A percentile compares a stretch with the other conserved stretches of the same genome.
Evolutionary conservation across 2,329 filamentous ascomycete species (phyloP).

Genomic region (Ilyonectria sp.): DNA sequence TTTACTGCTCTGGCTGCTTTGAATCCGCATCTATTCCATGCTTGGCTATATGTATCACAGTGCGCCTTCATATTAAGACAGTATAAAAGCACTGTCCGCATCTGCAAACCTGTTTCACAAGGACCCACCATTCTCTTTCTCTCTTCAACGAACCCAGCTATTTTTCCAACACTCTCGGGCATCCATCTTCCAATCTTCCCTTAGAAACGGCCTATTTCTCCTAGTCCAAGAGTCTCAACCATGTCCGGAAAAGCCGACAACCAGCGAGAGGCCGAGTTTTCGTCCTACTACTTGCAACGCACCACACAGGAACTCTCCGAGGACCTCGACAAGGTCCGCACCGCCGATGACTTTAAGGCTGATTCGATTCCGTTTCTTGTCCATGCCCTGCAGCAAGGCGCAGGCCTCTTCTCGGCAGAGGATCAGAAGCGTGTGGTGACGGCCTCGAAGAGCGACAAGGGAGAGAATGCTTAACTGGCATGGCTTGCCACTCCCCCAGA

Average conservation of each 20-base stretch:
- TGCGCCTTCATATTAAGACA: not conserved
- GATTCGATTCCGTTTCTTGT: constrained; percentile 77
- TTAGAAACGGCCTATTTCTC: not conserved
- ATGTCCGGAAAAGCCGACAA: constrained; percentile 41
- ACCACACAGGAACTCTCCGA: constrained; percentile 80
- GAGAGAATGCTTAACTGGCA: constrained; percentile 32
- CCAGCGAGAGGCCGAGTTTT: constrained; percentile 62
- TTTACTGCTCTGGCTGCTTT: not conserved
- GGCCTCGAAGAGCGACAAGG: constrained; percentile 31
- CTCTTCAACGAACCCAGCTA: not conserved
- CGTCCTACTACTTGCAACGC: constrained; percentile 78
- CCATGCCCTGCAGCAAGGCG: constrained; percentile 78
- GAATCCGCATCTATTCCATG: not conserved
- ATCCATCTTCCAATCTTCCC: not conserved
- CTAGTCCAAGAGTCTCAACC: no score
- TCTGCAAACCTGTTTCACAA: constrained; percentile 11
- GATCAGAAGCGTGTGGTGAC: constrained; percentile 54
- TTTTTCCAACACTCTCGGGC: not conserved
- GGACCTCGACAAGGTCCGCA: constrained; percentile 79
- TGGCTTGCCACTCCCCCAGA: not conserved
- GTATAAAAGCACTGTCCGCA: not conserved
- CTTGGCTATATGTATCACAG: not conserved
- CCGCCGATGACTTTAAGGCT: constrained; percentile 78
- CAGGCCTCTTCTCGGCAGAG: constrained; percentile 67
- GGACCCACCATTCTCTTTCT: constrained; percentile 1